A percentile compares a stretch with the other conserved stretches of the same genome.
Conservation (phyloP, 2,329 filamentous ascomycete species). For the Clathrospora elynae region DNA sequence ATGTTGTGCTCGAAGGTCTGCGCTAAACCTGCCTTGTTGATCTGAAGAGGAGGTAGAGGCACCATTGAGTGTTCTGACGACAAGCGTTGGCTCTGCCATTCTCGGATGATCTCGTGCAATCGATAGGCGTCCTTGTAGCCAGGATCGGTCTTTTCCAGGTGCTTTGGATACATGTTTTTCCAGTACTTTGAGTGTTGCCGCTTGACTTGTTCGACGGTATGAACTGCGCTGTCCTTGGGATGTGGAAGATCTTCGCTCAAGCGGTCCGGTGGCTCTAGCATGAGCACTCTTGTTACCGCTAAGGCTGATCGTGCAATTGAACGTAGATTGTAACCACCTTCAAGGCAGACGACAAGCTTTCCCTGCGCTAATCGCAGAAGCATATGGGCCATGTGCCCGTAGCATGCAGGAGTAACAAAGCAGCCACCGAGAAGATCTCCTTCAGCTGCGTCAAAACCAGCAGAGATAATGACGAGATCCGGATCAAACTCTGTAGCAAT, state of each 20-base stretch:
- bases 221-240: conserved; percentile 57
- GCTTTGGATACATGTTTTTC: conserved; percentile 81
- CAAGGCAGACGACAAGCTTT: conserved; percentile 88
- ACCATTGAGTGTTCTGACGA: conserved; percentile 77
- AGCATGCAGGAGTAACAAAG: conserved; percentile 87
- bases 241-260: conserved; percentile 54
- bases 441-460: conserved; percentile 93
- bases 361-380: conserved; percentile 91
- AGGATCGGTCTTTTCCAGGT: conserved; percentile 42
- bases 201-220: conserved; percentile 63
- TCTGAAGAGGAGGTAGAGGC: conserved; percentile 72
- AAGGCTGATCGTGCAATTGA: conserved; percentile 93
- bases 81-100: conserved; percentile 73
- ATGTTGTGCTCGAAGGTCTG: conserved; percentile 86
- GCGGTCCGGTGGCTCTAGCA: conserved; percentile 86
- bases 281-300: conserved; percentile 87
- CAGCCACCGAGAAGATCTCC: conserved; percentile 93
- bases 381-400: conserved; percentile 99
- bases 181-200: conserved; percentile 71
- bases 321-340: conserved; percentile 92
- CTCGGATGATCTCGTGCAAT: conserved; percentile 79
- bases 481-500: conserved; percentile 92
- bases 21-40: conserved; percentile 74
- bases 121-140: conserved; percentile 53
- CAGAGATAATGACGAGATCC: conserved; percentile 92